Base-by-base conservation (phyloP, 805 yeast genomes). In the Zygosaccharomyces rouxii region DNA sequence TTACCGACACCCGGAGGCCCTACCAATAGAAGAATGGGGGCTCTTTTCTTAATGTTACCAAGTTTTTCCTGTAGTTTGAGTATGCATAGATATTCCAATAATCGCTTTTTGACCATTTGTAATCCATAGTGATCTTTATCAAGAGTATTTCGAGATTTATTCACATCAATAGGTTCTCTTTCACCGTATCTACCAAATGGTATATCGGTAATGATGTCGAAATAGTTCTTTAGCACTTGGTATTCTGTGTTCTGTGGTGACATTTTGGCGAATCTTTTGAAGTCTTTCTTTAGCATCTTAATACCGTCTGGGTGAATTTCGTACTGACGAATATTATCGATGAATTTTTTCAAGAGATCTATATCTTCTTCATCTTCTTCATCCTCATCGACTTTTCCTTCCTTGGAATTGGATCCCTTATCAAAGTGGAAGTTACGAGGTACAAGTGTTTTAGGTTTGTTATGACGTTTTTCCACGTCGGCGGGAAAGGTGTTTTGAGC, bases 1-100 rank as follows among this genome's bases (percentile, higher is more conserved):
- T 89, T 89, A 25, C 97, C 97, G 11, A 88, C 94, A 31, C 97
- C 97, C 0, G 96, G 97, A 9, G 96, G 96, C 0, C 96, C 97
- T 5, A 87, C 88, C 49, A 89, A 74, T 66, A 89, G 72, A 37
- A 89, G 66, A 38, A 89, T 88, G 5, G 96, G 96, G 0, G 95
- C 55, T 30, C 39, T 50, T 18, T 45, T 35, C 30, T 42, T 39
- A 7, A 21, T 35, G n/a, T 42, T 43, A 6, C 25, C 31, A 26
- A 55, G 55, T 14, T 46, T 47, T 28, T 58, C 60, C 19, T 66
- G 66, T 37, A 89, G 72, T 52, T 85, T 84, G 53, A 87, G 68
- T 5, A 89, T 89, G 4, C 94, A 89, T 26, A 89, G 70, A 62
- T 88, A 87, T 63, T 89, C 95, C 19, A 89, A 63, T 33, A 89